Conservation (phyloP, 257 asterid genomes). For the Nicotiana otophora region DNA sequence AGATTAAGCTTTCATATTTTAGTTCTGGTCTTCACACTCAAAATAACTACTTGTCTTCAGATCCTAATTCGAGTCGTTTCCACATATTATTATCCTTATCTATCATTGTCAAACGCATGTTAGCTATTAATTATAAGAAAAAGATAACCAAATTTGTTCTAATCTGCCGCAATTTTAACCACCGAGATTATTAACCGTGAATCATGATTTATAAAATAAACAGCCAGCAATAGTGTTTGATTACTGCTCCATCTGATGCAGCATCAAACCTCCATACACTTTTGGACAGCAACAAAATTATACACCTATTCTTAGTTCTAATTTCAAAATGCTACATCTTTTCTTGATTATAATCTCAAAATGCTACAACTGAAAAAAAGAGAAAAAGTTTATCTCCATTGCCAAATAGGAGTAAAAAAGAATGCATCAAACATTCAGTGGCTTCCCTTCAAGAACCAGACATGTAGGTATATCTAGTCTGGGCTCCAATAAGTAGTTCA, state of each 20-base stretch:
- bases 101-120: too few species aligned
- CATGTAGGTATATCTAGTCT: constrained; percentile 95
- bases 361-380: constrained; percentile 4
- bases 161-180: not conserved
- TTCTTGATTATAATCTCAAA: not conserved
- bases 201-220: not conserved
- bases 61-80: too few species aligned
- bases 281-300: not conserved
- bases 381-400: not conserved
- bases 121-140: not conserved
- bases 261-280: not conserved
- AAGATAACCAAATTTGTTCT: not conserved
- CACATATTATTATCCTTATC: too few species aligned
- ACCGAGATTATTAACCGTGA: not conserved
- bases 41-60: too few species aligned
- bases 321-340: not conserved
- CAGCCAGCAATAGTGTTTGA: not conserved
- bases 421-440: not conserved
- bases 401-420: not conserved
- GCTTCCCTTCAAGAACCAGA: constrained; percentile 70
- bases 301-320: not conserved
- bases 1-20: too few species aligned
- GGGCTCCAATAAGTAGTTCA: constrained; percentile 87
- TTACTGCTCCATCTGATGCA: not conserved
- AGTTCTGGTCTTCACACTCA: not conserved